phyloP scores from a whole-genome alignment of 2,329 filamentous ascomycete genomes.

The Tympanopsis confertula region DNA sequence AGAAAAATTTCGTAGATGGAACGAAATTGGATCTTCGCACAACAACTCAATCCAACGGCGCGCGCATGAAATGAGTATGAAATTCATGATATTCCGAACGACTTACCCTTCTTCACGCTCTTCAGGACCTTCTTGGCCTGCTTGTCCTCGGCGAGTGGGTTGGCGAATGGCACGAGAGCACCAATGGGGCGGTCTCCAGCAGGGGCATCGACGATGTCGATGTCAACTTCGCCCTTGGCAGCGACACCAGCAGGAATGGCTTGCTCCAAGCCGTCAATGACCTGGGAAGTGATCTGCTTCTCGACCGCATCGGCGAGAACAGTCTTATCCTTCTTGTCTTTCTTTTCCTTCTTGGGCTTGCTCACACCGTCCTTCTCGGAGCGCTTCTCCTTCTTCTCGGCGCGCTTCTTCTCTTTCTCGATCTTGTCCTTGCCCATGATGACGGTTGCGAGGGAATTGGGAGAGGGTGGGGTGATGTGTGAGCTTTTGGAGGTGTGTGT shows the following conservation, averaged over 20 bases:
- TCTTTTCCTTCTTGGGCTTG: constrained; percentile 39
- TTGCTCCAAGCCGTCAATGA: constrained; percentile 24
- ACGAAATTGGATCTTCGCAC: constrained; percentile 3
- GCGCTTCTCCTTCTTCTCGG: constrained; percentile 40
- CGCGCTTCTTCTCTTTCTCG: neutral
- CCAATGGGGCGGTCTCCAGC: constrained; percentile 30
- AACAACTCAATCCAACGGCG: too few relatives aligned
- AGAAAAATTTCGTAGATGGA: too few relatives aligned
- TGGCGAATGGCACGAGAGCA: constrained; percentile 72
- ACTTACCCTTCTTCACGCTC: constrained; percentile 42
- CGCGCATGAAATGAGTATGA: constrained; percentile 5
- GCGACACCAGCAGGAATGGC: constrained; percentile 24
- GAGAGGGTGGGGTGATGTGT: neutral
- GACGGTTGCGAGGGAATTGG: neutral
- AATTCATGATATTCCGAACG: constrained; percentile 3
- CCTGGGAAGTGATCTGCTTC: constrained; percentile 19
- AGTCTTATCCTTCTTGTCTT: constrained; percentile 1
- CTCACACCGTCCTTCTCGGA: constrained; percentile 39
- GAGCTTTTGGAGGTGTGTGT: too few relatives aligned
- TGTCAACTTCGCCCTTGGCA: constrained; percentile 29
- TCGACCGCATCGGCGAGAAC: constrained; percentile 14
- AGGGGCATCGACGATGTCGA: constrained; percentile 18
- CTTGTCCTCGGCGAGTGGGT: constrained; percentile 62
- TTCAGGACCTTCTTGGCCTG: constrained; percentile 46
- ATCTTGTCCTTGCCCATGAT: neutral